Evolutionary conservation across 257 asterid genomes (phyloP).

Genomic region (Nicotiana obtusifolia): DNA sequence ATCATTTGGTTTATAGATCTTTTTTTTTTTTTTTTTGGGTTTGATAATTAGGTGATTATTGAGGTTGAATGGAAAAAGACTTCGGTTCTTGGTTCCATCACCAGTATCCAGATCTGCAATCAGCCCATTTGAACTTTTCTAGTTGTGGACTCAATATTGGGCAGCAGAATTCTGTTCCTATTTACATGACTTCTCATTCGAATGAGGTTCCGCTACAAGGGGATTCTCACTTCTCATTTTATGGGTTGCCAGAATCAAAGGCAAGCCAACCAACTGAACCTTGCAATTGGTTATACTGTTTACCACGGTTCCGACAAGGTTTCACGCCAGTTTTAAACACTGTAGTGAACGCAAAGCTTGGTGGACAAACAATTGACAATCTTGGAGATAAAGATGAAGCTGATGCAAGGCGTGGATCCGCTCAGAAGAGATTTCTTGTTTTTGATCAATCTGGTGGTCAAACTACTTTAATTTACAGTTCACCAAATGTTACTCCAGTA

Average conservation of each 20-base stretch:
- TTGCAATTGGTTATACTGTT: constrained; percentile 28
- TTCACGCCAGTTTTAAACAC: constrained; percentile 33
- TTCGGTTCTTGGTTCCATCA: constrained; percentile 41
- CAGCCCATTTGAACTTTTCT: constrained; percentile 24
- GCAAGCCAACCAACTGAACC: constrained; percentile 29
- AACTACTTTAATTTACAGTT: constrained; percentile 55
- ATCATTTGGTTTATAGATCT: constrained; percentile 6
- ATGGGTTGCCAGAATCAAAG: constrained; percentile 1
- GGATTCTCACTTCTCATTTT: constrained; percentile 28
- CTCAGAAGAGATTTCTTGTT: constrained; percentile 57
- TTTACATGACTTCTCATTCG: constrained; percentile 27
- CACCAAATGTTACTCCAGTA: constrained; percentile 33
- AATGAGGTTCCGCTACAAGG: constrained; percentile 34
- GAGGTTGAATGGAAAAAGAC: constrained; percentile 66
- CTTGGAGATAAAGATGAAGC: constrained; percentile 16
- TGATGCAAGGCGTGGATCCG: constrained; percentile 15
- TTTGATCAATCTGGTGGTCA: constrained; percentile 79
- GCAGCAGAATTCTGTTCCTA: constrained; percentile 28
- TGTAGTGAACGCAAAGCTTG: constrained; percentile 19
- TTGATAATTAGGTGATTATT: constrained; percentile 38
- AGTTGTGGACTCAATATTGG: constrained; percentile 27
- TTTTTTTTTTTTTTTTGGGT: background rate
- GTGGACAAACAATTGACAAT: constrained; percentile 9
- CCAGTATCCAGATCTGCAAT: constrained; percentile 19
- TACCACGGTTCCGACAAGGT: constrained; percentile 35